Conservation (phyloP, 2,329 filamentous ascomycete species). For the Stromatinia cepivora region DNA sequence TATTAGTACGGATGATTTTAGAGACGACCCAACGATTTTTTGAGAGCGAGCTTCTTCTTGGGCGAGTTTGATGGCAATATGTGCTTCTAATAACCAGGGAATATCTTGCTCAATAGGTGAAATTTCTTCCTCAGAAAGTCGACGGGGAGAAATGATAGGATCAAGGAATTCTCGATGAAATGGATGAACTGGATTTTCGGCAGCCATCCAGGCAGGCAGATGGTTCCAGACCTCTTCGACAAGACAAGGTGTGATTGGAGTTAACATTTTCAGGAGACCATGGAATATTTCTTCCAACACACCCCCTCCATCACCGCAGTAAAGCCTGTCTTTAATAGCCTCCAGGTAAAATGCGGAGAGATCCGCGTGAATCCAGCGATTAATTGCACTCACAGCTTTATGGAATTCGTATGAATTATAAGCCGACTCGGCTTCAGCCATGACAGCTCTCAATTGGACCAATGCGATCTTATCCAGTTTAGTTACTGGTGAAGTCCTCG, state of each 20-base stretch:
- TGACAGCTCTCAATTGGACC: constrained; percentile 67
- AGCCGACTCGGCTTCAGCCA: constrained; percentile 61
- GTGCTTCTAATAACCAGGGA: constrained; percentile 39
- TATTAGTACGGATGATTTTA: constrained; percentile 72
- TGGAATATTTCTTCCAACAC: constrained; percentile 66
- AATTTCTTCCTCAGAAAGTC: not conserved
- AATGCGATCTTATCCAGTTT: constrained; percentile 74
- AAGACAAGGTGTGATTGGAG: constrained; percentile 76
- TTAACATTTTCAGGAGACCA: constrained; percentile 75
- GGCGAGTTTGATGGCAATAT: constrained; percentile 69
- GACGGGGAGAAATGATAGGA: constrained; percentile 27
- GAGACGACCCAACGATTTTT: constrained; percentile 75
- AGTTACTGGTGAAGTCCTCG: constrained; percentile 52
- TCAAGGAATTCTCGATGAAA: constrained; percentile 42
- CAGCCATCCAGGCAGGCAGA: constrained; percentile 63
- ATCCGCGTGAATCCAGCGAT: constrained; percentile 78
- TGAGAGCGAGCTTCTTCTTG: constrained; percentile 71
- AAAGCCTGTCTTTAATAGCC: constrained; percentile 85
- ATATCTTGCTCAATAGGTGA: constrained; percentile 29
- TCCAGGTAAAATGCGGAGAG: constrained; percentile 95
- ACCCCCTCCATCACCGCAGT: constrained; percentile 73
- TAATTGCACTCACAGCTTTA: constrained; percentile 70
- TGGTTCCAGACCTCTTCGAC: constrained; percentile 88
- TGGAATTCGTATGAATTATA: constrained; percentile 79
- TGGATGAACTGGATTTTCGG: constrained; percentile 44